Conservation (phyloP, 306 rosid genomes). For the Inga leiocalycina region DNA sequence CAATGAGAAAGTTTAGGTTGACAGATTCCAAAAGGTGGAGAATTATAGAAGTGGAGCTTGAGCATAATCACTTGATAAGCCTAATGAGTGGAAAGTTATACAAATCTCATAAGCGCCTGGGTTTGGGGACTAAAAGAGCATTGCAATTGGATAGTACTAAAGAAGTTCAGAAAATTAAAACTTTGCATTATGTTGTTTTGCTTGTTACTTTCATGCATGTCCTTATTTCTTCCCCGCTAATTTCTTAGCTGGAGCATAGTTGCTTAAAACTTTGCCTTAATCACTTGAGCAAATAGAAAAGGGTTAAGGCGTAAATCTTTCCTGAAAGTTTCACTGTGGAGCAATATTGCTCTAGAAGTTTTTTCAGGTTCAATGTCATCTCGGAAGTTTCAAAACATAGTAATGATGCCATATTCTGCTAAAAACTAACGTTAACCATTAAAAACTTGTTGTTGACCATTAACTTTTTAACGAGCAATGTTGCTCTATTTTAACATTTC, state of each 20-base stretch:
- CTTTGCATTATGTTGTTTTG: slow-evolving; percentile 11
- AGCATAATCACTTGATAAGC: slow-evolving; percentile 81
- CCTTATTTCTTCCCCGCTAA: not conserved
- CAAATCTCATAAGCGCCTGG: slow-evolving; percentile 63
- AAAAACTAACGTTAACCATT: too few species aligned
- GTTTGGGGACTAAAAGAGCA: slow-evolving; percentile 60
- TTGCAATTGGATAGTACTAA: slow-evolving; percentile 56
- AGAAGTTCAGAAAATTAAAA: slow-evolving; percentile 58
- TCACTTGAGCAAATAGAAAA: too few species aligned
- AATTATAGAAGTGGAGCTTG: slow-evolving; percentile 76
- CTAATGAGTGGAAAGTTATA: slow-evolving; percentile 61
- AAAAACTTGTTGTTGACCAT: too few species aligned
- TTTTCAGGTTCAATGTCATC: too few species aligned
- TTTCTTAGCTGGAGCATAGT: too few species aligned
- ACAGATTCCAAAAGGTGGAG: slow-evolving; percentile 80
- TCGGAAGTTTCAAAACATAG: too few species aligned
- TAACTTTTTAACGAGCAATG: too few species aligned
- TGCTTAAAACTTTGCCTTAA: not conserved
- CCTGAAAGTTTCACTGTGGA: too few species aligned
- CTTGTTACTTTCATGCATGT: not conserved
- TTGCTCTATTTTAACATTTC: too few species aligned
- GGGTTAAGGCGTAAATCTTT: too few species aligned
- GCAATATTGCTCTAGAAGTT: too few species aligned
- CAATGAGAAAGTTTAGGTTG: slow-evolving; percentile 79
- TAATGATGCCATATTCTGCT: too few species aligned